These are phyloP conservation scores for Madurella mycetomatis DNA, from an alignment of 2,329 filamentous ascomycete genomes.

Conservation along the genomic window DNA sequence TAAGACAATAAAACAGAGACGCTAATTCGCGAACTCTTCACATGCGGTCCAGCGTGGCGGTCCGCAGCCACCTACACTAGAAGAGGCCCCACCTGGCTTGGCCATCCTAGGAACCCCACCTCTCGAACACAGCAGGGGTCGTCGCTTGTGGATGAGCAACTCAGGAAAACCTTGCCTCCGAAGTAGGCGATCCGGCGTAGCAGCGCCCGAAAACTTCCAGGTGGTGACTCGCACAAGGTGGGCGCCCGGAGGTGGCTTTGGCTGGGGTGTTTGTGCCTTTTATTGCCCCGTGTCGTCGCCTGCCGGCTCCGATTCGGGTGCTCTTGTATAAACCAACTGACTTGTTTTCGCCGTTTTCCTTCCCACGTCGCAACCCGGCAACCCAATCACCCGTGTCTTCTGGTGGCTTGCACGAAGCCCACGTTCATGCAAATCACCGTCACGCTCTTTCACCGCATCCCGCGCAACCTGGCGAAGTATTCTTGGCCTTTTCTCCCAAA, in stretches of 20 bases:
- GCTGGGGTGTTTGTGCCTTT: slow-evolving; percentile 5
- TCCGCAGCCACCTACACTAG: neutral
- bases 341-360: neutral
- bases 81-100: slow-evolving; percentile 1
- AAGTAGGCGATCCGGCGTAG: slow-evolving; percentile 20
- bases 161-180: slow-evolving; percentile 24
- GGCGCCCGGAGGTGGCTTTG: slow-evolving; percentile 4
- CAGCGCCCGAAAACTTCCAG: neutral
- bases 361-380: slow-evolving; percentile 6
- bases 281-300: slow-evolving; percentile 4
- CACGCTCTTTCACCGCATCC: slow-evolving; percentile 12
- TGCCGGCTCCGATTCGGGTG: neutral
- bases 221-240: slow-evolving; percentile 9
- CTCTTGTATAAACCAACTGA: too few species aligned
- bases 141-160: slow-evolving; percentile 1
- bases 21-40: neutral
- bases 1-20: neutral
- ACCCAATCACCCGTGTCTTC: neutral
- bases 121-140: slow-evolving; percentile 1
- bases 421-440: neutral
- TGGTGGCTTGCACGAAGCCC: slow-evolving; percentile 11
- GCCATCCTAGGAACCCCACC: slow-evolving; percentile 4
- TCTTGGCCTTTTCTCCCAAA: neutral
- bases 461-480: neutral
- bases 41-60: slow-evolving; percentile 10